phyloP scores from a whole-genome alignment of 768 basidiomycete genomes.

The Boletus edulis region DNA sequence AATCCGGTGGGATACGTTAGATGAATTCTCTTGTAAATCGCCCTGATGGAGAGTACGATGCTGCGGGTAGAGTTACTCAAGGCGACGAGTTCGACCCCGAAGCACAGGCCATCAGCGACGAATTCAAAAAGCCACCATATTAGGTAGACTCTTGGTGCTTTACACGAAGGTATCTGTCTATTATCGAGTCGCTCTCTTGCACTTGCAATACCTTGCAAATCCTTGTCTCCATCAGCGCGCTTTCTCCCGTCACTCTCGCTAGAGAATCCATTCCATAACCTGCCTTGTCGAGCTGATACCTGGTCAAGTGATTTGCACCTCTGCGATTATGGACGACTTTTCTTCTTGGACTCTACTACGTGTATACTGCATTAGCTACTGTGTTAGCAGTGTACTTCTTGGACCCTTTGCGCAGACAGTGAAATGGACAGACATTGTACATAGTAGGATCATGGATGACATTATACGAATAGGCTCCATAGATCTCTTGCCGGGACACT shows the following conservation, averaged over 20 bases:
- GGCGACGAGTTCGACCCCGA: constrained; percentile 54
- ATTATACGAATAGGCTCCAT: too few species aligned
- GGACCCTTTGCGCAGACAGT: neutral
- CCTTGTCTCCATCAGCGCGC: neutral
- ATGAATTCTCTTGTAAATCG: constrained; percentile 65
- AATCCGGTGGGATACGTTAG: constrained; percentile 34
- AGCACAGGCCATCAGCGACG: constrained; percentile 53
- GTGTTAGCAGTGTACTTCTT: neutral
- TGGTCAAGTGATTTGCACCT: neutral
- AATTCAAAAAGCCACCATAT: constrained; percentile 61
- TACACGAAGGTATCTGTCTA: neutral
- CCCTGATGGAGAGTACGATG: constrained; percentile 52
- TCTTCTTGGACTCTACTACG: neutral
- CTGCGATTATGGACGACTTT: neutral
- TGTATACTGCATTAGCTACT: neutral
- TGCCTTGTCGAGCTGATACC: neutral
- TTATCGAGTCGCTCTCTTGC: neutral
- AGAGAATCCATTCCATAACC: neutral
- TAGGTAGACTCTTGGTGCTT: constrained; percentile 11
- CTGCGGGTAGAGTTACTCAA: constrained; percentile 48
- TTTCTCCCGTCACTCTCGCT: neutral
- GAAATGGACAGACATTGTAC: neutral
- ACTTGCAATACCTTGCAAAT: neutral
- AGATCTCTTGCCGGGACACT: too few species aligned
- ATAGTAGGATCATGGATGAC: neutral